Percentiles rank a stretch among this genome's conserved stretches.
phyloP scores from a whole-genome alignment of 1,139 yeast species.

The Suhomyces choctaworum region DNA sequence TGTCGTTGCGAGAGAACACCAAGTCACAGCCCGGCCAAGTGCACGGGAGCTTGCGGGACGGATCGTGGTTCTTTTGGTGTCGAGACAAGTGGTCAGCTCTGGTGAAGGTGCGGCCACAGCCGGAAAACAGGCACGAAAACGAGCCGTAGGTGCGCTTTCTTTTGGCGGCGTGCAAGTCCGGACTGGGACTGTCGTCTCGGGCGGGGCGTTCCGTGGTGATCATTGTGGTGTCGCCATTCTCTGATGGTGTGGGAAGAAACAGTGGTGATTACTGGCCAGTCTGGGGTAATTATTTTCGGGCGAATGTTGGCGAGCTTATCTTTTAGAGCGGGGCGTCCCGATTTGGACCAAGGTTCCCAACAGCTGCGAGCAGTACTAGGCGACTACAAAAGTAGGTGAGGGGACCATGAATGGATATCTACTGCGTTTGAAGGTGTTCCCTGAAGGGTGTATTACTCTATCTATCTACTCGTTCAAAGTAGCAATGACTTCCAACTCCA shows the following conservation, averaged over 20 bases:
- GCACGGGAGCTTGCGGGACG: conserved; percentile 29
- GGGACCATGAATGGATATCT: no score
- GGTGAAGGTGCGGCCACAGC: conserved; percentile 38
- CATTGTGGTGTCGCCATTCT: conserved; percentile 1
- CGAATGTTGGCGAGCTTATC: not conserved
- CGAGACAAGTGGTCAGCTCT: conserved; percentile 44
- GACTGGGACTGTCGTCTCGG: not conserved
- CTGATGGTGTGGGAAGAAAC: no score
- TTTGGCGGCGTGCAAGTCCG: conserved; percentile 5
- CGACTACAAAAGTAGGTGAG: no score
- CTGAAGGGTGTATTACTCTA: no score
- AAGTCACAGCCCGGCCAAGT: conserved; percentile 34
- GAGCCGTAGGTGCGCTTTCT: conserved; percentile 20
- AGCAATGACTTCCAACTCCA: conserved; percentile 39
- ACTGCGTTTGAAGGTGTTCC: no score
- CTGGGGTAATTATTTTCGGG: not conserved
- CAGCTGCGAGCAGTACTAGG: no score
- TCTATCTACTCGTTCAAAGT: conserved; percentile 13
- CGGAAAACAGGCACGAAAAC: conserved; percentile 17
- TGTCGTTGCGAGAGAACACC: conserved; percentile 38
- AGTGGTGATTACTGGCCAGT: no score
- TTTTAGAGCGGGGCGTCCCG: not conserved
- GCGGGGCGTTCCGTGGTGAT: not conserved
- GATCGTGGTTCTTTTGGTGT: conserved; percentile 42
- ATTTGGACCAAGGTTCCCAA: not conserved